Base-by-base conservation (phyloP, 2,329 filamentous ascomycete species). In the Paecilomyces dactylethromorphus region DNA sequence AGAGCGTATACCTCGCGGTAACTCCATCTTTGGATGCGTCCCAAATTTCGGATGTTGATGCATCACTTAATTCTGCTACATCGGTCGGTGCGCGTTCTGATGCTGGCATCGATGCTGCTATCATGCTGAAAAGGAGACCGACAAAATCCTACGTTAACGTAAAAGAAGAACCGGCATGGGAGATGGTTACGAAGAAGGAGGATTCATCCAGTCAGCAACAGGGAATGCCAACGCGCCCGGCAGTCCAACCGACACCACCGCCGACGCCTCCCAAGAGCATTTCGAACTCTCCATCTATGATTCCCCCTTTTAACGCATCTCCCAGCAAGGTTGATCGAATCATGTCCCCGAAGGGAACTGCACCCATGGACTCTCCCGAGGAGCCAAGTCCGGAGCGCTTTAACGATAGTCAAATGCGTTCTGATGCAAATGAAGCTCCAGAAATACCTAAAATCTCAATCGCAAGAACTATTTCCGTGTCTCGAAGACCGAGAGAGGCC, bases 401-500 rank as follows among this genome's bases (percentile, higher is more conserved):
- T 5, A 18, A 52, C 24, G 21, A 52, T 18, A 52, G 18, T 15
- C 35, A 39, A 39, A 29, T 29, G 35, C 35, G 35, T 45, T 45
- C 35, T 11, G 35, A 45, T 7, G 4, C 26, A 29, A 29, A 29
- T 29, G 26, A 29, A 29, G 26, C 26, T 29, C 4, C 26, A 29
- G 26, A 29, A 59, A 60, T 4, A 65, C 75, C 35, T 2, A 71
- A 76, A 59, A 66, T 77, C 32, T 76, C 74, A 2, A 67, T 72
- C 35, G 75, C 75, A 2, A 66, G 74, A 29, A 76, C 75, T 4
- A 63, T 78, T 8, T 76, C 74, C 8, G 68, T 77, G 0, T 70
- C 70, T 0, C 66, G 64, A 32, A 69, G 68, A 8, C 73, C 66
- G 31, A 70, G 66, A 49, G 72, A 76, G 56, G 60, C 74, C n/a